Evolutionary conservation across 1,139 yeast species (phyloP), one percentile per base, ranked within the genome.

Genomic region (Hansenula sp.): DNA sequence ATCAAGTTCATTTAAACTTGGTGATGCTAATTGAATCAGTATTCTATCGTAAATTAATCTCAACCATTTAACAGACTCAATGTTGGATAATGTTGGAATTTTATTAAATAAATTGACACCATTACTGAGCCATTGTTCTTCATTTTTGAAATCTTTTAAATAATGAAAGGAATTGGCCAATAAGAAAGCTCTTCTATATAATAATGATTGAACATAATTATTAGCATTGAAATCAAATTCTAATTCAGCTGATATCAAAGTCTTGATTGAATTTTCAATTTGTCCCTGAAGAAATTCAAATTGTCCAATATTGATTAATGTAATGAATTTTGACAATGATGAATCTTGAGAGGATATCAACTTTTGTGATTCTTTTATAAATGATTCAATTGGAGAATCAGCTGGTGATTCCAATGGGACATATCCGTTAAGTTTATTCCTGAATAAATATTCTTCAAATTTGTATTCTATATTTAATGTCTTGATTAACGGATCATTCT

Each of bases 51-150:
- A 48, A 17, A 44, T 19, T 20, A 32, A 19, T n/a, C 36, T 20
- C n/a, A 51, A 39, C 45, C 45, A 41, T 21, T 36, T 36, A 6
- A 29, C 32, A 4, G 48, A 44, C 36, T 47, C 48, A 10, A 48
- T 28, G 16, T 50, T 34, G 13, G 52, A 47, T 6, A 36, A 25
- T 8, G 40, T 36, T n/a, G 53, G 53, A 6, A 45, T n/a, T 2
- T 34, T 22, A 3, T 34, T n/a, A 29, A 38, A 40, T 11, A 41
- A 13, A 33, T 44, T 46, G 33, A 47, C 22, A 12, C 43, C 46
- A 3, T 17, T 32, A 8, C 39, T 18, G 26, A 48, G 14, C 18
- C 40, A 34, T 14, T 34, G 16, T 32, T 25, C 12, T 32, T 32
- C 34, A 20, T 32, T n/a, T 20, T 14, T 24, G 3, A 12, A 12